Percentiles rank a stretch among this genome's conserved stretches.
These are phyloP conservation scores for Nicotiana rustica DNA, from an alignment of 305 asterid species.

Conservation along the genomic window DNA sequence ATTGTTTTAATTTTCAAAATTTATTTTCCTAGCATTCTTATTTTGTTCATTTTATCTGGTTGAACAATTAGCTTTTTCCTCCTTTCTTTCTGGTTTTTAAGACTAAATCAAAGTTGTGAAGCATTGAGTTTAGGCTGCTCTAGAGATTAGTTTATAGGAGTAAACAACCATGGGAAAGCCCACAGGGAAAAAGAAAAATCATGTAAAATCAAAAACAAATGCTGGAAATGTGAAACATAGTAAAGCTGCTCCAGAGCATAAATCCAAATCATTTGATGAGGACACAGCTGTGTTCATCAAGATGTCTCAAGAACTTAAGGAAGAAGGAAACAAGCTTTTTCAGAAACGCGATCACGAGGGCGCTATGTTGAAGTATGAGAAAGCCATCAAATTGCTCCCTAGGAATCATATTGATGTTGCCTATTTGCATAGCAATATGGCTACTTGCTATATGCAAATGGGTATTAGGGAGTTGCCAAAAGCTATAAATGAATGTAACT, in stretches of 20 bases:
- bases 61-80: background rate
- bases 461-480: slow-evolving; percentile 88
- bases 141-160: slow-evolving; percentile 30
- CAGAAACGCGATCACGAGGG: slow-evolving; percentile 90
- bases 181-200: slow-evolving; percentile 71
- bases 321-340: slow-evolving; percentile 79
- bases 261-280: slow-evolving; percentile 79
- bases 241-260: slow-evolving; percentile 53
- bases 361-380: slow-evolving; percentile 89
- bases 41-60: background rate
- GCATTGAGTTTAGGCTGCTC: background rate
- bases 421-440: slow-evolving; percentile 78
- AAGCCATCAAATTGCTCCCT: slow-evolving; percentile 86
- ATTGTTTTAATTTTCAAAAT: background rate
- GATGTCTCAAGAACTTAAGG: slow-evolving; percentile 89
- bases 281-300: slow-evolving; percentile 85
- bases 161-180: slow-evolving; percentile 82
- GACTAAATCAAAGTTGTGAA: background rate
- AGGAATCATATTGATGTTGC: slow-evolving; percentile 82
- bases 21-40: background rate
- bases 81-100: background rate
- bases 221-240: slow-evolving; percentile 51
- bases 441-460: slow-evolving; percentile 94
- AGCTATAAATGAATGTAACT: slow-evolving; percentile 82
- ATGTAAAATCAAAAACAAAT: slow-evolving; percentile 53